These are phyloP conservation scores for Nyctanthes arbortristis DNA, from an alignment of 257 asterid species.

Conservation along the genomic window DNA sequence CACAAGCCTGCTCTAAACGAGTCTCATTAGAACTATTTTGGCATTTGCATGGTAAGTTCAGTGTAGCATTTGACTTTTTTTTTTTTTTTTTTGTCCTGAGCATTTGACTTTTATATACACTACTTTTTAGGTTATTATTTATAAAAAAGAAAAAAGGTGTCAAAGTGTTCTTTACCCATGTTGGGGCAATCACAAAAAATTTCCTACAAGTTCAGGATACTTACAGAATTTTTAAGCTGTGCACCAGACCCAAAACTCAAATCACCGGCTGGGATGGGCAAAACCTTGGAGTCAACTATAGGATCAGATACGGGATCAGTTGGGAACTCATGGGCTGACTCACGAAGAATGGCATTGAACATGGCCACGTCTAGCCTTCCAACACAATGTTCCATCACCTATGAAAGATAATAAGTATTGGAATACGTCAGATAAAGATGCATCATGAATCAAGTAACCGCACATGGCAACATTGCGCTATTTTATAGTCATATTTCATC, in stretches of 20 bases:
- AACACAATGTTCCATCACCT: conserved; percentile 93
- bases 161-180: neutral
- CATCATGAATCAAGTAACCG: neutral
- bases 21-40: neutral
- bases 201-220: conserved; percentile 23
- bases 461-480: neutral
- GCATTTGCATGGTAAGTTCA: neutral
- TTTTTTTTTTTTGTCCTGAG: too few species aligned
- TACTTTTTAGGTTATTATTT: neutral
- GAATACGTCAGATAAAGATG: neutral
- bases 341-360: conserved; percentile 97
- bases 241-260: conserved; percentile 98
- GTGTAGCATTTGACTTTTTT: neutral
- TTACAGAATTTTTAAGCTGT: conserved; percentile 85
- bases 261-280: conserved; percentile 98
- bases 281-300: conserved; percentile 85
- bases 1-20: neutral
- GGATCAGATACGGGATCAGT: conserved; percentile 99
- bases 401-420: conserved; percentile 26
- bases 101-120: neutral
- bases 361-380: conserved; percentile 92
- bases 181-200: neutral
- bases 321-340: conserved; percentile 94
- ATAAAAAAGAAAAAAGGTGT: neutral
- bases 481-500: neutral